A percentile compares a stretch with the other conserved stretches of the same genome.
Evolutionary conservation across 1,284 basidiomycete genomes (phyloP).

Genomic region (Pyrrhoderma noxium): DNA sequence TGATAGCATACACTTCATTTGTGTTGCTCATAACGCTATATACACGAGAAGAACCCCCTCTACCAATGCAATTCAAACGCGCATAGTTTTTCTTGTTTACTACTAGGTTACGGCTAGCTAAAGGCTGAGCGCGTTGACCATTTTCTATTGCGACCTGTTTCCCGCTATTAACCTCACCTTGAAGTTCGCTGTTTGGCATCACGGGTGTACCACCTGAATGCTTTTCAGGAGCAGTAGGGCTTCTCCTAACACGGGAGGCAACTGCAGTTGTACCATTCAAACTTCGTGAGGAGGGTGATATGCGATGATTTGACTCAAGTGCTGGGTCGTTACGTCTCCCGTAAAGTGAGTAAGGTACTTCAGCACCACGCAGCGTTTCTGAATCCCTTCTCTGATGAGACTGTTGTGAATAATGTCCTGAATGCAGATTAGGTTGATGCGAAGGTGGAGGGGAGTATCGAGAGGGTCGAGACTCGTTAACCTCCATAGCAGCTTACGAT

Average conservation of each 20-base stretch:
- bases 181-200: constrained; percentile 21
- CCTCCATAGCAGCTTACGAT: background rate
- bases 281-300: constrained; percentile 19
- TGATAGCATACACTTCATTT: constrained; percentile 81
- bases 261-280: constrained; percentile 8
- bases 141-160: constrained; percentile 23
- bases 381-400: constrained; percentile 61
- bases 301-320: constrained; percentile 8
- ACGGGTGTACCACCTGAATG: constrained; percentile 37
- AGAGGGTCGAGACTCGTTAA: constrained; percentile 16
- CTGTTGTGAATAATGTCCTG: constrained; percentile 25
- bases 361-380: constrained; percentile 50
- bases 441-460: constrained; percentile 51
- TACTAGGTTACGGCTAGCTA: background rate
- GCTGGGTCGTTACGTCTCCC: constrained; percentile 13
- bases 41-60: constrained; percentile 90
- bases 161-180: constrained; percentile 17
- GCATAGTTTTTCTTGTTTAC: constrained; percentile 73
- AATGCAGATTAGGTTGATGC: constrained; percentile 26
- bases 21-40: constrained; percentile 76
- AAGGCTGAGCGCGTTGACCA: constrained; percentile 3
- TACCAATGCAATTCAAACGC: constrained; percentile 81
- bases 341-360: constrained; percentile 17
- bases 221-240: constrained; percentile 57
- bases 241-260: constrained; percentile 37